Evolutionary conservation across 305 asterid species (phyloP).

Genomic region (Rubia tinctorum): DNA sequence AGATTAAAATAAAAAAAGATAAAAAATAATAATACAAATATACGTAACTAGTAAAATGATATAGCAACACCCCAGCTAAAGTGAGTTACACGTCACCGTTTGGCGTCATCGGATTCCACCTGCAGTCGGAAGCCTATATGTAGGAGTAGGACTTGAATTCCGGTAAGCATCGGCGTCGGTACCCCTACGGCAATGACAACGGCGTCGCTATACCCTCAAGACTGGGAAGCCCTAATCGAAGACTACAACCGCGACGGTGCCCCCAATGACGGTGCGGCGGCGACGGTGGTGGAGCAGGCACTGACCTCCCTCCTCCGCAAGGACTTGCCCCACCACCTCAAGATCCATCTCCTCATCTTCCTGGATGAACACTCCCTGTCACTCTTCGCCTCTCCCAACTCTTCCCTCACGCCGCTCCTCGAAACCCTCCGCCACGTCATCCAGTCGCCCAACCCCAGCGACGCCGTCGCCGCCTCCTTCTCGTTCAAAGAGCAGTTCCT

Average conservation of each 20-base stretch:
- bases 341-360: conserved; percentile 66
- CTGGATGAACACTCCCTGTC: conserved; percentile 48
- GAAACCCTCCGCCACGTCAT: conserved; percentile 60
- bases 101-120: not conserved
- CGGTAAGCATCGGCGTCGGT: not conserved
- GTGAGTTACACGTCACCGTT: not conserved
- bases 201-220: too few relatives aligned
- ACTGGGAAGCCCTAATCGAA: conserved; percentile 85
- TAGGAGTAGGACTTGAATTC: not conserved
- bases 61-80: too few relatives aligned
- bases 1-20: too few relatives aligned
- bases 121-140: not conserved
- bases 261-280: conserved; percentile 32
- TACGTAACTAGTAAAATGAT: too few relatives aligned
- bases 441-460: conserved; percentile 55
- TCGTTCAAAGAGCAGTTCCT: conserved; percentile 78
- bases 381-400: conserved; percentile 21
- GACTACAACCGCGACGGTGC: conserved; percentile 63
- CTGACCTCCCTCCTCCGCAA: conserved; percentile 67
- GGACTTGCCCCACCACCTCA: conserved; percentile 57
- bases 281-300: conserved; percentile 51
- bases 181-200: conserved; percentile 16
- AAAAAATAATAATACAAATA: too few relatives aligned
- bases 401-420: conserved; percentile 43
- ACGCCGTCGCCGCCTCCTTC: conserved; percentile 38